Conservation (phyloP, 2,329 filamentous ascomycete genomes). For the Fusarium coicis region DNA sequence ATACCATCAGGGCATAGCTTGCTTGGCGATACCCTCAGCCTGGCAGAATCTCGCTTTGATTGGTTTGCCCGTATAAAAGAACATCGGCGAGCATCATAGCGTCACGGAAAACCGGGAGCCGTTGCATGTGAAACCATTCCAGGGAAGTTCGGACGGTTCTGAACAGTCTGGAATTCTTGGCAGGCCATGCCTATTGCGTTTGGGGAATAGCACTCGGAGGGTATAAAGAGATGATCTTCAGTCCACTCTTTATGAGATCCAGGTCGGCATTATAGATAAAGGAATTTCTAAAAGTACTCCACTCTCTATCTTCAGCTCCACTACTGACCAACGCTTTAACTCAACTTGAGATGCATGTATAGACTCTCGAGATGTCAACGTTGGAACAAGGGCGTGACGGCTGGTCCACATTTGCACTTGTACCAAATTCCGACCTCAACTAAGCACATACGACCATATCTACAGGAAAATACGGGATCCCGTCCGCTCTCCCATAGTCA, state of each 20-base stretch:
- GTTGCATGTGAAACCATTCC: background rate
- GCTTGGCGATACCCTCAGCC: background rate
- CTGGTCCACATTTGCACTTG: rapidly evolving
- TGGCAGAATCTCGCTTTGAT: background rate
- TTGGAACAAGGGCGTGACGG: background rate
- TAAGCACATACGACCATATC: background rate
- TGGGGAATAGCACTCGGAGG: background rate
- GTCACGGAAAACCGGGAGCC: background rate
- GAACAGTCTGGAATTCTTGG: background rate
- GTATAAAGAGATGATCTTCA: rapidly evolving
- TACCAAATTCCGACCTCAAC: rapidly evolving
- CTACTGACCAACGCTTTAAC: background rate
- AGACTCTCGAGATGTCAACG: rapidly evolving
- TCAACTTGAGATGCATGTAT: rapidly evolving
- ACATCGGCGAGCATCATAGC: background rate
- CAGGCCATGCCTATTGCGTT: background rate
- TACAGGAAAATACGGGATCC: background rate
- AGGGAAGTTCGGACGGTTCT: background rate
- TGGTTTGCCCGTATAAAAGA: background rate
- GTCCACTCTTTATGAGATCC: background rate
- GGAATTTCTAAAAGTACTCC: background rate
- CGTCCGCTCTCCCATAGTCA: background rate
- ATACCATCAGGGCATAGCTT: background rate
- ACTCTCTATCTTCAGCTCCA: background rate
- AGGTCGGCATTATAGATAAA: rapidly evolving